Base-by-base conservation (phyloP, 768 basidiomycete genomes). In the Collybia sordida region DNA sequence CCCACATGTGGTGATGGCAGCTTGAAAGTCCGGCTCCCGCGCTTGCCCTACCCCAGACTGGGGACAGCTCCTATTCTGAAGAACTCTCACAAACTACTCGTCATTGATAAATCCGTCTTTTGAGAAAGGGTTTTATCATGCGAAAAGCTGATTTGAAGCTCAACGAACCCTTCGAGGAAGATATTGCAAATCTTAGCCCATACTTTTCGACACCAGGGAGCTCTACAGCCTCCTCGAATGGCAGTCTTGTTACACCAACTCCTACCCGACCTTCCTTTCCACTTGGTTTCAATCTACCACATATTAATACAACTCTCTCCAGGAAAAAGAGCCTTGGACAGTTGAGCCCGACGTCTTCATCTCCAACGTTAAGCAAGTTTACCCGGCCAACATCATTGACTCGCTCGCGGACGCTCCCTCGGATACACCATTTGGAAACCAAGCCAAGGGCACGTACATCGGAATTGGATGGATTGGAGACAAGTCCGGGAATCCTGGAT, bases 351-450 rank as follows among this genome's bases (percentile, higher is more conserved):
- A 63, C 62, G 1, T 60, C 62, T 27, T 61, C 63, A 8, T 64
- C 59, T 17, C 61, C 59, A n/a, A 50, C 52, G 22, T 51, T 62
- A 15, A 41, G 50, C 11, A 60, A 57, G 43, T 49, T 51, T 37
- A 48, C 22, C 24, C 49, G 52, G 38, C 59, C 62, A 7, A 39
- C 49, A 7, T 52, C 57, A 8, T 47, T 79, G 7, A 63, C 71
- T 19, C 72, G 80, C 17, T 80, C 81, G 9, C 70, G 63, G 43
- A 81, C 81, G 1, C 62, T 77, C 40, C 77, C 81, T 3, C 60
- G 70, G 19, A 60, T 74, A 18, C 64, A 62, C 4, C 71, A 70
- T 8, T 44, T 61, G 18, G 65, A 64, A 44, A 64, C 58, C 17
- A 68, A 56, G 45, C 58, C 62, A 19, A 60, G 62, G 34, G 63